These are phyloP conservation scores for Debaryomyces coudertii DNA, from an alignment of 1,139 yeast genomes.

Conservation along the genomic window DNA sequence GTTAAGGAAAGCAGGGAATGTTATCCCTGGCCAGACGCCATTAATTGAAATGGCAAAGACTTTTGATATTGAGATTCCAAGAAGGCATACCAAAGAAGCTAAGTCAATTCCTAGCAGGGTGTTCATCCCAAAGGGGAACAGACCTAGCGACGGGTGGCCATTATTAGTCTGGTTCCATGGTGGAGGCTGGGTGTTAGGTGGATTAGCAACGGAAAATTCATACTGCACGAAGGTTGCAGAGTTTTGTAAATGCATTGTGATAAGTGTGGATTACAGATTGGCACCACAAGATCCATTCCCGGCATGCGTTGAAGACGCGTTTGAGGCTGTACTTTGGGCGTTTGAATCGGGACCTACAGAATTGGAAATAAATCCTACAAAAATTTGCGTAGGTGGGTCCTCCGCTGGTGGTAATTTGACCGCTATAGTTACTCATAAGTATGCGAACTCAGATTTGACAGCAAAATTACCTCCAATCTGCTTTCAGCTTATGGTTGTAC, in stretches of 20 bases:
- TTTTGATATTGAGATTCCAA: constrained; percentile 38
- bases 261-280: constrained; percentile 46
- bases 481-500: constrained; percentile 49
- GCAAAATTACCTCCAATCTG: constrained; percentile 37
- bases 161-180: constrained; percentile 52
- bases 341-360: constrained; percentile 21
- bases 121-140: constrained; percentile 39
- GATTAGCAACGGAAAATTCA: constrained; percentile 47
- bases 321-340: constrained; percentile 32
- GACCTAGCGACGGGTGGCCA: constrained; percentile 49
- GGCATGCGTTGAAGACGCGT: constrained; percentile 51
- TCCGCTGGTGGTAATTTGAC: constrained; percentile 55
- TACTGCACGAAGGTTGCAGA: constrained; percentile 48
- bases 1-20: constrained; percentile 46
- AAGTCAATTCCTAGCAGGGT: constrained; percentile 39
- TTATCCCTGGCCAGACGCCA: constrained; percentile 49
- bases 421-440: constrained; percentile 45
- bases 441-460: constrained; percentile 28
- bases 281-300: constrained; percentile 59
- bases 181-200: constrained; percentile 55
- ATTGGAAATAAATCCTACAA: constrained; percentile 33
- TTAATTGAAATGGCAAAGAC: constrained; percentile 28
- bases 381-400: constrained; percentile 49
- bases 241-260: constrained; percentile 37
- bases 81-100: constrained; percentile 34